Evolutionary conservation across 2,329 filamentous ascomycete genomes (phyloP), one percentile per base, ranked within the genome.

Genomic region (Penicillium sp.): DNA sequence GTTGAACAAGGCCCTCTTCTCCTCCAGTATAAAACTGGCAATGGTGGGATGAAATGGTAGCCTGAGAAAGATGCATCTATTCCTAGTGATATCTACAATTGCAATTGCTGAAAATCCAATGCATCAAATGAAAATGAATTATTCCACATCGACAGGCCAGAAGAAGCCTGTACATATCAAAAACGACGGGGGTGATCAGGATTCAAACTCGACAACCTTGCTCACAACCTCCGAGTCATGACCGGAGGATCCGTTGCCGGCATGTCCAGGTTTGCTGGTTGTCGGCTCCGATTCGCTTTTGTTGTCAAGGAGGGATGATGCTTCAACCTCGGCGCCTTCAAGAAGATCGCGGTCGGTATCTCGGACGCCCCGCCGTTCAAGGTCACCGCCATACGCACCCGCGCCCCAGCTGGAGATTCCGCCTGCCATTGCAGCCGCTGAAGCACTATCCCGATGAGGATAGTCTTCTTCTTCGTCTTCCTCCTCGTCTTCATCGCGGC

Each of bases 401-500:
- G 61, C 60, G 23, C 61, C 60, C 62, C 61, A 61, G 53, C 61
- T 59, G 39, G 55, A 57, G 37, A 61, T 60, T 35, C 52, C 57
- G 11, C 61, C 60, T 3, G 62, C 54, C 46, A 61, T 62, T 8
- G 50, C 39, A 1, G 56, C 44, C 0, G 60, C 35, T 10, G 50
- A 47, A 3, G 45, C 39, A 8, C 44, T 36, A 29, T 47, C 48
- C 17, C 36, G 45, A 13, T 41, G 54, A 14, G 53, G 43, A 26
- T 79, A 76, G 14, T 78, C 78, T 9, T 84, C 82, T 2, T 85
- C 83, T 0, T 82, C 82, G 0, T 83, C 82, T 0, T 79, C 77
- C 2, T 81, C 79, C 1, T 81, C 79, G 0, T 85, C 82, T 1
- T 87, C 83, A 0, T 80, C 76, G 0, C 76, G 75, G 72, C 30